phyloP scores from a whole-genome alignment of 345 rosid species.

The Eucalyptus marginata region DNA sequence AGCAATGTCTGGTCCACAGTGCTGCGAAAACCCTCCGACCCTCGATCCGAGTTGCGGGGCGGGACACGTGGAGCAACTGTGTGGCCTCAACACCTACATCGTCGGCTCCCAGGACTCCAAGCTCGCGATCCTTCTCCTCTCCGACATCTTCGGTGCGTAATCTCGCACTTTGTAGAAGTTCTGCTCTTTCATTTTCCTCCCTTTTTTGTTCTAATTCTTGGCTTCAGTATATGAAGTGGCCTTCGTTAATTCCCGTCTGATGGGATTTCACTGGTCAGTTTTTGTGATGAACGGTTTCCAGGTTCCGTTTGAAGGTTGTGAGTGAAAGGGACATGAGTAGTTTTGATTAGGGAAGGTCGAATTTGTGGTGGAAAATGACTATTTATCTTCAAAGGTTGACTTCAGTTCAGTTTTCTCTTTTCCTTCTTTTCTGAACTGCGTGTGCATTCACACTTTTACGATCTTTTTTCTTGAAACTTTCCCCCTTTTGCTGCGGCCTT shows the following conservation, averaged over 20 bases:
- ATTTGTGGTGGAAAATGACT: not conserved
- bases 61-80: conserved; percentile 21
- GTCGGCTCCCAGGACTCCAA: conserved; percentile 19
- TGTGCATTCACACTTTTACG: not conserved
- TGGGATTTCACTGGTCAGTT: not conserved
- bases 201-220: not conserved
- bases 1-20: conserved; percentile 30
- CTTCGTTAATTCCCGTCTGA: not conserved
- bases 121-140: conserved; percentile 17
- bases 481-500: not conserved
- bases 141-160: conserved; percentile 38
- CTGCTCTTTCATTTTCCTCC: not conserved
- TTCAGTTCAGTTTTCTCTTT: not conserved
- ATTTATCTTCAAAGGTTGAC: not conserved
- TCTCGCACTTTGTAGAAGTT: not conserved
- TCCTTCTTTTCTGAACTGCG: not conserved
- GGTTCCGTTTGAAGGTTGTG: not conserved
- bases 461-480: not conserved
- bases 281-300: not conserved
- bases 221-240: not conserved
- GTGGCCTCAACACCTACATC: conserved; percentile 22
- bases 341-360: not conserved
- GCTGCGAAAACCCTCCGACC: conserved; percentile 36
- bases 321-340: not conserved
- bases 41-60: conserved; percentile 10